Base-by-base conservation (phyloP, 1,284 basidiomycete species). In the Peniophora sp. region DNA sequence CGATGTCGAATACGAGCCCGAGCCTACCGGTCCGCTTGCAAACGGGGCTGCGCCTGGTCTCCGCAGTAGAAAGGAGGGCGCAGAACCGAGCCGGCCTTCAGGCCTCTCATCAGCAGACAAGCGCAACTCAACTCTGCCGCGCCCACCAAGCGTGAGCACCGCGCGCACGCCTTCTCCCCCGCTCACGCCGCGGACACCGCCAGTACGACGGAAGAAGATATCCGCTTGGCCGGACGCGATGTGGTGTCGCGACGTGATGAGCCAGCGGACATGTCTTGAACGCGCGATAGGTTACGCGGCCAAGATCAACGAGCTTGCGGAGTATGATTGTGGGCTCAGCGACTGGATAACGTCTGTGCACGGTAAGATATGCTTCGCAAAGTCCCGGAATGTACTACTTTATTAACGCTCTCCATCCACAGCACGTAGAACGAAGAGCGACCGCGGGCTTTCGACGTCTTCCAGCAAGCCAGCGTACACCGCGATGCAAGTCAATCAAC, bases 221-320 rank as follows among this genome's bases (percentile, higher is more conserved):
- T 69, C 76, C 22, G 55, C 69, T 3, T 81, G 82, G 67, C 90
- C 92, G 0, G 68, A 81, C 20, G 87, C 90, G 3, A 83, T 94
- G 81, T 73, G 78, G 55, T 89, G 78, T 58, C 72, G 75, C 19
- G 88, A 94, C 61, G 75, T 96, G 11, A 67, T 78, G 51, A 58
- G 61, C 11, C 74, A 78, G 65, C 79, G 76, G 59, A 83, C 74
- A 25, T 60, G 87, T 0, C 63, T 82, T 2, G 93, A 96, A 61
- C 75, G 92, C 38, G 89, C 88, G 47, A 65, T 73, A 25, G 79
- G 81, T 45, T 97, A 96, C 62, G 87, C 89, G 8, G 69, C 72
- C 55, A 92, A 92, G 67, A 89, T 95, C 57, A 91, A 92, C 61
- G 90, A 93, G 59, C 67, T 96, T 19, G 78, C 81, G 46, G 70